Conservation (phyloP, 345 rosid genomes). For the Zanthoxylum bungeanum region DNA sequence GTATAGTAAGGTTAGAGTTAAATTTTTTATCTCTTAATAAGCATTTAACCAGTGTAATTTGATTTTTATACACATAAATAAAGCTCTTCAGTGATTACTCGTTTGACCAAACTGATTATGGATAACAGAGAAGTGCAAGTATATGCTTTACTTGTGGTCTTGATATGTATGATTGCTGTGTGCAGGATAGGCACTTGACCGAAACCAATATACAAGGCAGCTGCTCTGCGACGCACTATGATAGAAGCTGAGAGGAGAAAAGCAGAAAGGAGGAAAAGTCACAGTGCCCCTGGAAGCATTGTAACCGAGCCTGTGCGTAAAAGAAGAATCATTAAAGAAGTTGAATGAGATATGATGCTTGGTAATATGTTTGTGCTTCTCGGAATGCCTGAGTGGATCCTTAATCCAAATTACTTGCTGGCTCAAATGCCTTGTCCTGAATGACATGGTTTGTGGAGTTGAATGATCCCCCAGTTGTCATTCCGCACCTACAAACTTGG, state of each 20-base stretch:
- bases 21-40: background rate
- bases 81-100: background rate
- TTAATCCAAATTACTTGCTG: background rate
- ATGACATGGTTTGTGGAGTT: background rate
- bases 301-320: constrained; percentile 50
- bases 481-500: background rate
- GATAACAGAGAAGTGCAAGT: background rate
- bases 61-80: no score
- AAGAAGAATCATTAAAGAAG: constrained; percentile 74
- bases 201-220: constrained; percentile 76
- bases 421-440: background rate
- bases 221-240: constrained; percentile 36
- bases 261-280: constrained; percentile 80
- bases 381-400: background rate
- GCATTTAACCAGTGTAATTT: background rate
- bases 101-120: background rate
- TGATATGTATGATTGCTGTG: constrained; percentile 11
- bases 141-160: background rate
- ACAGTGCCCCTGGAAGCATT: constrained; percentile 79
- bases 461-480: background rate
- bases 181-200: constrained; percentile 93
- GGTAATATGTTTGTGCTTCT: no score
- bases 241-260: constrained; percentile 71
- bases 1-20: constrained; percentile 63
- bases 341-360: constrained; percentile 43